These are phyloP conservation scores for Aspergillus fijiensis DNA, from an alignment of 2,329 filamentous ascomycete genomes.

Conservation along the genomic window DNA sequence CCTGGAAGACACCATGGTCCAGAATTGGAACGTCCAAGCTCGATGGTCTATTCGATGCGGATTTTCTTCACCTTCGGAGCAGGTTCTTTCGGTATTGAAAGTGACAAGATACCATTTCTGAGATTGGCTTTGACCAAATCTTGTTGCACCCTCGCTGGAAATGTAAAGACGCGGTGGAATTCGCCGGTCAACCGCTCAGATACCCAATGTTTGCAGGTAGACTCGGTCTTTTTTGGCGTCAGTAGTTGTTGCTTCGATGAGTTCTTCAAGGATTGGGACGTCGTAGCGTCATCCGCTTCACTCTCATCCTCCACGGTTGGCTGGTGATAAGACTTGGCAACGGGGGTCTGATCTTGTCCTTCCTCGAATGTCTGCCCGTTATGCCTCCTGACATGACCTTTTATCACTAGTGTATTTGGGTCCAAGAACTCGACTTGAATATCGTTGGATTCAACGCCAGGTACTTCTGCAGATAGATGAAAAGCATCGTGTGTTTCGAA, in stretches of 20 bases:
- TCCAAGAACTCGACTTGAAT: constrained; percentile 50
- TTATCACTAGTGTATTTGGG: constrained; percentile 45
- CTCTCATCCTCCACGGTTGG: constrained; percentile 57
- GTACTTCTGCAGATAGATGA: constrained; percentile 47
- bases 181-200: constrained; percentile 58
- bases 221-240: constrained; percentile 16
- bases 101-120: constrained; percentile 58
- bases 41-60: constrained; percentile 39
- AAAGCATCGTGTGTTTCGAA: constrained; percentile 43
- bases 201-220: constrained; percentile 53
- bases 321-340: constrained; percentile 35
- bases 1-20: not conserved
- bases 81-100: constrained; percentile 57
- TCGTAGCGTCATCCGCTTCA: constrained; percentile 23
- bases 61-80: constrained; percentile 53
- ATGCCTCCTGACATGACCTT: constrained; percentile 38
- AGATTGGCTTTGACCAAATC: constrained; percentile 58
- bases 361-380: constrained; percentile 20
- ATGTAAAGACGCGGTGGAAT: constrained; percentile 58
- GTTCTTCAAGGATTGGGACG: constrained; percentile 9
- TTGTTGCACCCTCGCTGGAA: constrained; percentile 57
- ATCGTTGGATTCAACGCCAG: constrained; percentile 44
- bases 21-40: not conserved
- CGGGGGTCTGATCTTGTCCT: constrained; percentile 21
- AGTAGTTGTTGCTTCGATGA: constrained; percentile 26